Evolutionary conservation across 768 basidiomycete species (phyloP).

Genomic region (Symmetrospora coprosmae): DNA sequence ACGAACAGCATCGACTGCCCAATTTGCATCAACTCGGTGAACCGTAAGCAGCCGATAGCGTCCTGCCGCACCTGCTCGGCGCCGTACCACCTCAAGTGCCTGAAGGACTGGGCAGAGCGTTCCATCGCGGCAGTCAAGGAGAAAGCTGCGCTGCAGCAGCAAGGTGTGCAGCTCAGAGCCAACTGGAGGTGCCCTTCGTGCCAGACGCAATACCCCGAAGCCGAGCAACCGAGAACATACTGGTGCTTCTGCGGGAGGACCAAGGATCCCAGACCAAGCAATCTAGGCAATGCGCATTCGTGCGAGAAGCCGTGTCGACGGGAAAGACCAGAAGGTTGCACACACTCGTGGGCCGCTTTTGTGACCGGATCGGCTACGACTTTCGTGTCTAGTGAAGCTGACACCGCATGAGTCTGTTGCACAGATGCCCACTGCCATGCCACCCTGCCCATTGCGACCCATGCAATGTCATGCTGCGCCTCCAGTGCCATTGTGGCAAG

Average conservation of each 20-base stretch:
- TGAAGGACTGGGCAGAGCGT: constrained; percentile 72
- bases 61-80: constrained; percentile 78
- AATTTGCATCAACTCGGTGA: constrained; percentile 62
- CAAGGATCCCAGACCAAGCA: constrained; percentile 57
- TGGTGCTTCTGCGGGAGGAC: constrained; percentile 75
- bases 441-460: constrained; percentile 96
- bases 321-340: constrained; percentile 43
- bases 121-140: constrained; percentile 37
- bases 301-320: constrained; percentile 54
- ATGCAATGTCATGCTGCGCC: constrained; percentile 61
- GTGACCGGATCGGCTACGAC: constrained; percentile 11
- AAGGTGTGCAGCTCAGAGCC: constrained; percentile 41
- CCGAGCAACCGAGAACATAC: constrained; percentile 30
- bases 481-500: constrained; percentile 65
- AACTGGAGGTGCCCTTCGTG: constrained; percentile 94
- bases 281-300: constrained; percentile 53
- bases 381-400: neutral
- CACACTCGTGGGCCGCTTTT: constrained; percentile 62
- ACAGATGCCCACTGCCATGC: constrained; percentile 41
- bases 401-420: neutral
- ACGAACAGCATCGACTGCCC: constrained; percentile 52
- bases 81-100: constrained; percentile 79
- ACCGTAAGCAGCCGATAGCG: constrained; percentile 69
- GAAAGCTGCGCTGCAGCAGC: constrained; percentile 42
- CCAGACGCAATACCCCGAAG: constrained; percentile 46